phyloP scores from a whole-genome alignment of 1,284 basidiomycete genomes.

The Lentinula novae-zelandiae region DNA sequence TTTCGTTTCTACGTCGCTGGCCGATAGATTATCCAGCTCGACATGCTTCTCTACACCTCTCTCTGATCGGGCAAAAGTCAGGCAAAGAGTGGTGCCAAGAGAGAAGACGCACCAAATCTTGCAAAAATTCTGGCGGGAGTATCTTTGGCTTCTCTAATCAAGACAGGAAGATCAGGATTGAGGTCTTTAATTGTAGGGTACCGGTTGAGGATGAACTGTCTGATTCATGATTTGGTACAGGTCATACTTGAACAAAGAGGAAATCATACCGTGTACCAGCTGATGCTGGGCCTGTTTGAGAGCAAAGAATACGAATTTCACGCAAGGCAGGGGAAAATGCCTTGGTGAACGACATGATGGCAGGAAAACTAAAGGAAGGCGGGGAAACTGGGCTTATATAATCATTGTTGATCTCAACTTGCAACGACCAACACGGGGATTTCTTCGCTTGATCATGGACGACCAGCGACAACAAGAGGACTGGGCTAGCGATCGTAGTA shows the following conservation, averaged over 20 bases:
- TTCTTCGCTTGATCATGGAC: slow-evolving; percentile 36
- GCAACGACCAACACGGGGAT: slow-evolving; percentile 7
- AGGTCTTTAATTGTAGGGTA: slow-evolving; percentile 84
- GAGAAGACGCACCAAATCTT: slow-evolving; percentile 75
- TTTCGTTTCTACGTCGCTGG: slow-evolving; percentile 67
- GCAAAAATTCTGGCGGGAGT: slow-evolving; percentile 88
- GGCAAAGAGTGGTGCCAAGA: not conserved
- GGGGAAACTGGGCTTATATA: slow-evolving; percentile 32
- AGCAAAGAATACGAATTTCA: slow-evolving; percentile 85
- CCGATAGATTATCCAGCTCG: slow-evolving; percentile 74
- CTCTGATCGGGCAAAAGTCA: slow-evolving; percentile 39
- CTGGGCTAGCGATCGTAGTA: slow-evolving; percentile 61
- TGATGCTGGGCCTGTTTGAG: slow-evolving; percentile 76
- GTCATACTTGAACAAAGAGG: slow-evolving; percentile 4
- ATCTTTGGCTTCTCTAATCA: slow-evolving; percentile 88
- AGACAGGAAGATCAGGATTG: slow-evolving; percentile 86
- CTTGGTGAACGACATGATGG: slow-evolving; percentile 69
- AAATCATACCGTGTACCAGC: slow-evolving; percentile 71
- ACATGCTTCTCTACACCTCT: slow-evolving; percentile 78
- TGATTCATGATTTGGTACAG: slow-evolving; percentile 26
- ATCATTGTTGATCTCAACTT: slow-evolving; percentile 9
- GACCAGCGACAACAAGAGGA: slow-evolving; percentile 66
- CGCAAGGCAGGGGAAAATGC: slow-evolving; percentile 80
- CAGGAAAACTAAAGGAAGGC: slow-evolving; percentile 1
- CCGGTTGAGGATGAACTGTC: slow-evolving; percentile 79